Percentiles rank a stretch among this genome's conserved stretches.
Evolutionary conservation across 208 protist species (phyloP).

Genomic region (Crithidia sp.): DNA sequence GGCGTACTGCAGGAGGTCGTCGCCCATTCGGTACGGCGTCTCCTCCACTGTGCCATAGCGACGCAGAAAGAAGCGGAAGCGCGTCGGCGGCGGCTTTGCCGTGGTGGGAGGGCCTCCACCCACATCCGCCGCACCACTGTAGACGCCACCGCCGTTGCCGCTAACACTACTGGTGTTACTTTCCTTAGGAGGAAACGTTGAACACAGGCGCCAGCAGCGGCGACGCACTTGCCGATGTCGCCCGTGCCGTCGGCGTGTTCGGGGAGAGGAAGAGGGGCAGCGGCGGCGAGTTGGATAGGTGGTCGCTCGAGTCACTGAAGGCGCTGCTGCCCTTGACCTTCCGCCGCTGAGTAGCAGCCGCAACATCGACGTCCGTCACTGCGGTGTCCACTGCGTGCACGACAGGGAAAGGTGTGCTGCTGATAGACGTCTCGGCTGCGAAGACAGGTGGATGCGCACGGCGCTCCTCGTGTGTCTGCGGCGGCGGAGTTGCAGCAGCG

Average conservation of each 20-base stretch:
- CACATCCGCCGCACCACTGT: not conserved
- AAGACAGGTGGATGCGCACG: constrained; percentile 14
- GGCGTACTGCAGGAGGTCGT: constrained; percentile 55
- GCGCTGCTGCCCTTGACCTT: not conserved
- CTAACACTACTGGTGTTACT: not conserved
- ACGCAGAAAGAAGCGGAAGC: constrained; percentile 62
- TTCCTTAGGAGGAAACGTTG: not conserved
- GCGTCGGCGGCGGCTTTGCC: not conserved
- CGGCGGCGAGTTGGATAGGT: not conserved
- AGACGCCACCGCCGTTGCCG: not conserved
- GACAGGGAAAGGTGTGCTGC: not conserved
- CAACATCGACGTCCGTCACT: constrained; percentile 1
- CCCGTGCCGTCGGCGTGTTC: not conserved
- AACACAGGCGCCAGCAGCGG: constrained; percentile 22
- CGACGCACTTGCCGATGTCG: constrained; percentile 16
- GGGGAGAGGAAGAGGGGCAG: constrained; percentile 6
- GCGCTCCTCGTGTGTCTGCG: constrained; percentile 3
- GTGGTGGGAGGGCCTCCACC: no score
- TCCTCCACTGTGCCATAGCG: constrained; percentile 29
- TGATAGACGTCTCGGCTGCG: not conserved
- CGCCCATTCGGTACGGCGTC: constrained; percentile 39
- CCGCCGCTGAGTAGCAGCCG: not conserved
- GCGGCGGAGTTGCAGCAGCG: not conserved
- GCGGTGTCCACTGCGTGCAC: constrained; percentile 27
- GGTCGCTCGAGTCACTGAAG: no score